phyloP scores from a whole-genome alignment of 2,329 filamentous ascomycete species.

The Colletotrichum cereale region DNA sequence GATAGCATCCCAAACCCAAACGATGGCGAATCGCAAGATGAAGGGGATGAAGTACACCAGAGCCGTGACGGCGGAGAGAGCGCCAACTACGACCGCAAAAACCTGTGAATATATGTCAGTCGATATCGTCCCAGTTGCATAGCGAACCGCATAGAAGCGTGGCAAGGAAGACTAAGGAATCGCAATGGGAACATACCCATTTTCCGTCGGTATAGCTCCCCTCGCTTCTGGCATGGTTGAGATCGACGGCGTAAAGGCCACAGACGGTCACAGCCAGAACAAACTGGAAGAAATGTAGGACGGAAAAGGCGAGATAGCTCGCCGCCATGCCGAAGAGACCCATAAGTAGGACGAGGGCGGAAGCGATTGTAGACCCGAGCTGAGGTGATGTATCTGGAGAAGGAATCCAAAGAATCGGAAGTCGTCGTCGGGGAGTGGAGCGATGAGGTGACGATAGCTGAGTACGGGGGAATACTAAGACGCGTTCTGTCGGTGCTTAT shows the following conservation, averaged over 20 bases:
- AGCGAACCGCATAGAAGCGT: background rate
- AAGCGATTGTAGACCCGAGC: background rate
- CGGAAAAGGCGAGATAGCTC: conserved; percentile 67
- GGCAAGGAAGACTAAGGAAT: background rate
- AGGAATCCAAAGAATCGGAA: background rate
- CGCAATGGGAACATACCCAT: conserved; percentile 68
- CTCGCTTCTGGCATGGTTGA: conserved; percentile 65
- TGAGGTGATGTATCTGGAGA: background rate
- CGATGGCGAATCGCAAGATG: conserved; percentile 63
- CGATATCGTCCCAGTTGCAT: background rate
- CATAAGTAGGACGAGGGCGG: conserved; percentile 50
- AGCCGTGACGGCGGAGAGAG: conserved; percentile 73
- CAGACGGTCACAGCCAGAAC: conserved; percentile 81
- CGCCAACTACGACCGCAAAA: conserved; percentile 79
- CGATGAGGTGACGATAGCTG: background rate
- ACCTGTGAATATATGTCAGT: conserved; percentile 56
- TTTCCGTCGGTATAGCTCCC: conserved; percentile 69
- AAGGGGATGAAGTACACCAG: conserved; percentile 75
- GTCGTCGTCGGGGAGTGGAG: background rate
- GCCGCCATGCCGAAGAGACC: conserved; percentile 58
- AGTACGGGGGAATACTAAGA: background rate
- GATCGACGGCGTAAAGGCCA: conserved; percentile 81
- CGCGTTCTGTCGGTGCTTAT: background rate
- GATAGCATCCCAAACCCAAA: conserved; percentile 78
- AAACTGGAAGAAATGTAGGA: conserved; percentile 82